A percentile compares a stretch with the other conserved stretches of the same genome.
Evolutionary conservation across 2,329 filamentous ascomycete species (phyloP).

Genomic region (Colletotrichum sp.): DNA sequence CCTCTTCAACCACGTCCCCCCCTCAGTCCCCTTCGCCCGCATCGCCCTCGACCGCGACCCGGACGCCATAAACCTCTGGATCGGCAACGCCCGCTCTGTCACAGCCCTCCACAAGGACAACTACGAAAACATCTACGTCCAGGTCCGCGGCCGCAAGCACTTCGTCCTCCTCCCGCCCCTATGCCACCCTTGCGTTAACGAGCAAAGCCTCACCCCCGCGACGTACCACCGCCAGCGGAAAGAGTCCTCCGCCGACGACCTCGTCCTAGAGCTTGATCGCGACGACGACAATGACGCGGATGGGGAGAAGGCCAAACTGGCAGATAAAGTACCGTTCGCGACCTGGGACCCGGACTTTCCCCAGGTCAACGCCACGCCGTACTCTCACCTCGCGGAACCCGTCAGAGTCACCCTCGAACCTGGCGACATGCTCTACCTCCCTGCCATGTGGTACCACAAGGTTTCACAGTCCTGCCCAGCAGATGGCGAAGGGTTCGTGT

Average conservation of each 20-base stretch:
- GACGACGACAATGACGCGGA: constrained; percentile 37
- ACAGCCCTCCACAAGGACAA: constrained; percentile 83
- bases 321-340: constrained; percentile 64
- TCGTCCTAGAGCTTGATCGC: constrained; percentile 28
- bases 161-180: constrained; percentile 78
- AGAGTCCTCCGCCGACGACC: constrained; percentile 12
- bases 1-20: constrained; percentile 67
- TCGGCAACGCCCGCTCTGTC: constrained; percentile 72
- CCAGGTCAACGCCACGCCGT: constrained; percentile 52
- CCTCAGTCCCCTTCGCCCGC: constrained; percentile 72
- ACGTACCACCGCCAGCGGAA: constrained; percentile 56
- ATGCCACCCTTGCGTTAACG: constrained; percentile 72
- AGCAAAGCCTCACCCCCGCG: constrained; percentile 60
- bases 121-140: constrained; percentile 86
- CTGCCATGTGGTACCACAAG: constrained; percentile 83
- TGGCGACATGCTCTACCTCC: constrained; percentile 84
- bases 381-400: constrained; percentile 64
- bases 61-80: constrained; percentile 84
- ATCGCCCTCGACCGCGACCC: constrained; percentile 68
- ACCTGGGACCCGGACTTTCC: constrained; percentile 76
- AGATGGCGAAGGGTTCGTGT: constrained; percentile 75
- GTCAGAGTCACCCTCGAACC: constrained; percentile 71
- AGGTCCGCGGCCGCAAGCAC: constrained; percentile 74
- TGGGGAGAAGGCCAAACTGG: constrained; percentile 13
- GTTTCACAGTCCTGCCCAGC: constrained; percentile 72